Evolutionary conservation across 2,329 filamentous ascomycete genomes (phyloP), one percentile per base, ranked within the genome.

Genomic region (Thyridium curvatum): DNA sequence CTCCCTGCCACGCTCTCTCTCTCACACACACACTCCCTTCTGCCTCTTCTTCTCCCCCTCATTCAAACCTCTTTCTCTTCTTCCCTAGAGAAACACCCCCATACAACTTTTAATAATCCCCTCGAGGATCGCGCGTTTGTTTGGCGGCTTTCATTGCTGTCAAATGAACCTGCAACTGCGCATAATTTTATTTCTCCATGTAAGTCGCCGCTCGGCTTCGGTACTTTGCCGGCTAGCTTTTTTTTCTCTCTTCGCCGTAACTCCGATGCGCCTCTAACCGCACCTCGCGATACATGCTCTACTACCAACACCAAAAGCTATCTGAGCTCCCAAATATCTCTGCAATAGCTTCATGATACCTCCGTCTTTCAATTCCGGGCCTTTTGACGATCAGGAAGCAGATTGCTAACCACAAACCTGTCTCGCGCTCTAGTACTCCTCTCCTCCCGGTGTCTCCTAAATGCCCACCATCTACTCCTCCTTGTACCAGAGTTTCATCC

Each of bases 111-210:
- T 26, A 43, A 42, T 41, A 41, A 42, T 42, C 18, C 35, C 37
- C 40, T 44, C 37, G 40, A 53, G 48, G 46, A 49, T 49, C 53
- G 87, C 88, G 88, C 87, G 87, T 82, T 94, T 88, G 73, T 84
- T 94, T 93, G 88, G 74, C 86, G 86, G 82, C 82, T 68, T 59
- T 26, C 21, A 26, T 26, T 62, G 84, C 87, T 90, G 88, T 94
- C 87, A 91, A 88, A 95, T 95, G 90, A 95, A 93, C 88, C 88
- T 96, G 90, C 88, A 90, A 71, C 70, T 67, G 68, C 68, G 66
- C 60, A 68, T 71, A 61, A 59, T 69, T 63, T 66, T 69, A 66
- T 75, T 70, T 71, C 72, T 74, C 64, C 71, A 71, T 71, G 83
- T 87, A 76, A 68, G 77, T 67, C 12, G 30, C n/a, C n/a, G n/a